Evolutionary conservation across 2,329 filamentous ascomycete genomes (phyloP).

Genomic region (Fusarium sarcochroum): DNA sequence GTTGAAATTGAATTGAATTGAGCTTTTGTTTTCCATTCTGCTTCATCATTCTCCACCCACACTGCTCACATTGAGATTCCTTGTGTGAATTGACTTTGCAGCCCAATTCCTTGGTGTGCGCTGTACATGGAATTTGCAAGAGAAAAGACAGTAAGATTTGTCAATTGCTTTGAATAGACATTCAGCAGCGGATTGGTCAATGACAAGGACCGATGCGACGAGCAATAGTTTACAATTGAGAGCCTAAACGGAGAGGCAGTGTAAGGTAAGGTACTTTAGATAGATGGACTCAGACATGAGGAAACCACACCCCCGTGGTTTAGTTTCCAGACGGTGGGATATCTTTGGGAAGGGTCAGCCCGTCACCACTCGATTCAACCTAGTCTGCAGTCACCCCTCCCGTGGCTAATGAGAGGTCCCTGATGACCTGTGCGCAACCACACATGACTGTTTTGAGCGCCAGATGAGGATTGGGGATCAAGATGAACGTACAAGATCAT

Average conservation of each 20-base stretch:
- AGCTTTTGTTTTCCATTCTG: constrained; percentile 6
- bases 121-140: neutral
- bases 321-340: constrained; percentile 40
- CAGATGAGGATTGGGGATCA: constrained; percentile 14
- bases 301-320: constrained; percentile 29
- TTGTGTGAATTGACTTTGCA: constrained; percentile 33
- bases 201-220: constrained; percentile 1
- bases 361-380: constrained; percentile 9
- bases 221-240: constrained; percentile 32
- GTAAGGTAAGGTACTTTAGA: too few relatives aligned
- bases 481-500: constrained; percentile 4
- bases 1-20: constrained; percentile 21
- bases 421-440: constrained; percentile 40
- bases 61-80: constrained; percentile 11
- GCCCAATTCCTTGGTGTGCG: constrained; percentile 22
- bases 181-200: constrained; percentile 10
- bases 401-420: constrained; percentile 37
- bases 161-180: constrained; percentile 11
- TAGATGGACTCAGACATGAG: constrained; percentile 8
- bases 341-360: constrained; percentile 46
- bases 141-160: constrained; percentile 6
- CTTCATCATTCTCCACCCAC: constrained; percentile 29
- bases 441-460: constrained; percentile 37
- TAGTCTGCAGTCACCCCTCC: constrained; percentile 28
- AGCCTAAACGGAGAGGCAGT: constrained; percentile 10